Conservation (phyloP, 2,329 filamentous ascomycete species). For the Ophiocordyceps camponoti-saundersi region DNA sequence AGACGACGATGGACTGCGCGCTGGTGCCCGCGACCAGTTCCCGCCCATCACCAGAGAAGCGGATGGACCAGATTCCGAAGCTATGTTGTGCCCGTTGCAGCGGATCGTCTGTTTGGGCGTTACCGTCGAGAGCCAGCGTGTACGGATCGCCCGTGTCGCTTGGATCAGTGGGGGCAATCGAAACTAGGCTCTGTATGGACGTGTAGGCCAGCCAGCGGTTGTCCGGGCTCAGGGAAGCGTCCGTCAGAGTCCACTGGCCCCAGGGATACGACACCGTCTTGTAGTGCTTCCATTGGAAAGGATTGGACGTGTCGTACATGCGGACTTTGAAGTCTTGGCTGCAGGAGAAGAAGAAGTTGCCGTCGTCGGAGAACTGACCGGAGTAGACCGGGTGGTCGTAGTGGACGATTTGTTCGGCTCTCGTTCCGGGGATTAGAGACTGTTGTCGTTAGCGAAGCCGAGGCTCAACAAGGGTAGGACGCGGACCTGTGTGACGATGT, state of each 20-base stretch:
- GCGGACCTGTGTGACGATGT: conserved; percentile 49
- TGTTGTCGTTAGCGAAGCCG: conserved; percentile 15
- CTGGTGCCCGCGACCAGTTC: conserved; percentile 85
- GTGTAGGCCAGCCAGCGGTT: conserved; percentile 87
- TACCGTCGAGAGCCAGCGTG: conserved; percentile 47
- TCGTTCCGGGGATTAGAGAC: conserved; percentile 59
- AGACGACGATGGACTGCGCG: conserved; percentile 65
- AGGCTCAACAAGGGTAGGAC: background rate
- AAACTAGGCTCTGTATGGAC: conserved; percentile 71
- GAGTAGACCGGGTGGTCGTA: conserved; percentile 80
- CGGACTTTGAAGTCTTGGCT: conserved; percentile 86
- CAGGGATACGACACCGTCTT: conserved; percentile 75
- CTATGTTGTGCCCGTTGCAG: conserved; percentile 12
- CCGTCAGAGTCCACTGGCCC: conserved; percentile 91
- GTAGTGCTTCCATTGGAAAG: conserved; percentile 90
- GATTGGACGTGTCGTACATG: conserved; percentile 95
- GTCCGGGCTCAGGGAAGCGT: conserved; percentile 79
- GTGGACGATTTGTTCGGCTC: conserved; percentile 74
- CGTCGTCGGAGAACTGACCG: conserved; percentile 91
- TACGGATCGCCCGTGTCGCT: conserved; percentile 66
- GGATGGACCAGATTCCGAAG: conserved; percentile 70
- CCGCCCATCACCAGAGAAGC: conserved; percentile 81
- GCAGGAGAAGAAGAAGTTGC: conserved; percentile 91
- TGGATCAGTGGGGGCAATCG: conserved; percentile 74
- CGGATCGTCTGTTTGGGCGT: conserved; percentile 5